Conservation (phyloP, 2,329 filamentous ascomycete species). For the Alternaria novae-zelandiae region DNA sequence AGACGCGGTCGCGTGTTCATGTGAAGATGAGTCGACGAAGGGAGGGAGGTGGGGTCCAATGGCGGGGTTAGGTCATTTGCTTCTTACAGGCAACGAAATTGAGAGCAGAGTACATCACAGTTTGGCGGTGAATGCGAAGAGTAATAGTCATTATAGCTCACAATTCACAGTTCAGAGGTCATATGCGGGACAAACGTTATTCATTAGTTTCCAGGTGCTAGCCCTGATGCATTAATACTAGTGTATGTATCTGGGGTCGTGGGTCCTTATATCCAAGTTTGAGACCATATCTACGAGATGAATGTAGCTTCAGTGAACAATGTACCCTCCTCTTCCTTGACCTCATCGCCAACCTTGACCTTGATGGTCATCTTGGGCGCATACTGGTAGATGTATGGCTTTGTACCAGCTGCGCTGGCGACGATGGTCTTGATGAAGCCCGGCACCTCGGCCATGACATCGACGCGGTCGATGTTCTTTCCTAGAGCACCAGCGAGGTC, state of each 20-base stretch:
- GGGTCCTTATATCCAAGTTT: constrained; percentile 22
- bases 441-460: constrained; percentile 96
- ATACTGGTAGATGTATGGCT: constrained; percentile 98
- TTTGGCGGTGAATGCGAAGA: background rate
- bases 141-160: background rate
- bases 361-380: constrained; percentile 76
- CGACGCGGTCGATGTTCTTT: constrained; percentile 77
- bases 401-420: constrained; percentile 84
- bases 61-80: background rate
- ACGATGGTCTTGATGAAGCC: constrained; percentile 95
- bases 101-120: background rate
- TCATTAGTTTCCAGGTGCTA: constrained; percentile 46
- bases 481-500: constrained; percentile 73
- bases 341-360: constrained; percentile 82
- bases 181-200: constrained; percentile 10
- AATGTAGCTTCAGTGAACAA: constrained; percentile 95
- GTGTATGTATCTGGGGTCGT: constrained; percentile 34
- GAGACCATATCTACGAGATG: constrained; percentile 67
- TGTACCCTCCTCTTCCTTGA: constrained; percentile 76
- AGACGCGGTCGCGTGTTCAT: constrained; percentile 22
- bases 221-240: constrained; percentile 45
- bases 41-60: constrained; percentile 7
- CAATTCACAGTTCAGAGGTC: background rate
- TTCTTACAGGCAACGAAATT: background rate
- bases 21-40: constrained; percentile 9